phyloP scores from a whole-genome alignment of 768 basidiomycete species.

The Epithele typhae region DNA sequence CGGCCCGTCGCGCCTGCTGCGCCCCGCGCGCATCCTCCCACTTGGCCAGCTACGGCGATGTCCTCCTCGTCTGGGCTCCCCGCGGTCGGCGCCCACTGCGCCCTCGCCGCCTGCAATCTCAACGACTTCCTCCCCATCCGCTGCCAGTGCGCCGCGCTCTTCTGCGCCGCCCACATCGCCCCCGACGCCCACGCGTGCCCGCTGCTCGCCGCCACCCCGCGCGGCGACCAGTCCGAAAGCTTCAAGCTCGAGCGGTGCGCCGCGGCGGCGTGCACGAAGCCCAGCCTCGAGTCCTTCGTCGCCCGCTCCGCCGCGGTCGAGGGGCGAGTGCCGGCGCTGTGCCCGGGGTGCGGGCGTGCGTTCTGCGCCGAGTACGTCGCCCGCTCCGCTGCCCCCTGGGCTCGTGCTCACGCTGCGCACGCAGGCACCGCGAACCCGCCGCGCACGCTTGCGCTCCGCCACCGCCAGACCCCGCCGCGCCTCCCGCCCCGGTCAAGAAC shows the following conservation, averaged over 20 bases:
- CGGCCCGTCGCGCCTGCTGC: not conserved
- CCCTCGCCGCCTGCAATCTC: conserved; percentile 50
- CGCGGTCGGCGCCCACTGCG: conserved; percentile 62
- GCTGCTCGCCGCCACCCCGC: conserved; percentile 6
- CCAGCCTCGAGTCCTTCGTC: conserved; percentile 42
- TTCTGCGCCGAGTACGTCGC: conserved; percentile 61
- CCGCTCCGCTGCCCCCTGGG: not conserved
- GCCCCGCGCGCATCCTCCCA: too few relatives aligned
- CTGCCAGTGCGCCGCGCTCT: conserved; percentile 56
- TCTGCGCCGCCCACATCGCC: conserved; percentile 60
- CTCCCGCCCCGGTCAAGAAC: conserved; percentile 32
- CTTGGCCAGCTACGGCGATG: not conserved
- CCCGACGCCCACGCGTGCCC: conserved; percentile 60
- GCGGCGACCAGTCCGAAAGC: not conserved
- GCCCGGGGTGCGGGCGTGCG: conserved; percentile 47
- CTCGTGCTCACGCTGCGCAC: not conserved
- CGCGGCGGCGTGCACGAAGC: conserved; percentile 47
- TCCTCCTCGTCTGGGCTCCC: conserved; percentile 36
- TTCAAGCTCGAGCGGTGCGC: conserved; percentile 47
- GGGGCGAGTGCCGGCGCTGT: conserved; percentile 34
- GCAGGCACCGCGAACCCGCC: conserved; percentile 63
- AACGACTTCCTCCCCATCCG: conserved; percentile 77
- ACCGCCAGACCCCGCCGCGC: not conserved
- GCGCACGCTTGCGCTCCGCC: conserved; percentile 51
- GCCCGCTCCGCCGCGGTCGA: conserved; percentile 24